Evolutionary conservation across 2,329 filamentous ascomycete species (phyloP).

Genomic region (Fusarium globosum): DNA sequence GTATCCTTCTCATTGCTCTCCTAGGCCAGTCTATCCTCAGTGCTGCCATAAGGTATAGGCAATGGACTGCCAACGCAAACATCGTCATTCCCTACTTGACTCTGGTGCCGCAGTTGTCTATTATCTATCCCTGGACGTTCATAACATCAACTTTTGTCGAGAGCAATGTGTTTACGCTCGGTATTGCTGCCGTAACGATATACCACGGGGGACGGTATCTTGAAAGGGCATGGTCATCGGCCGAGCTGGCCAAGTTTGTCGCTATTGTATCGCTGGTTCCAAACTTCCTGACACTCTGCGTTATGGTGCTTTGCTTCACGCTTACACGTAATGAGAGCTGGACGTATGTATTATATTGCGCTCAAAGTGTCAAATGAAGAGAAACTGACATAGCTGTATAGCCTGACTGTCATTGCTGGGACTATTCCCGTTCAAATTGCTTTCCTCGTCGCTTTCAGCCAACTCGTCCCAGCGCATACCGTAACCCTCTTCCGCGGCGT

Average conservation of each 20-base stretch:
- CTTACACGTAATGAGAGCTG: slow-evolving; percentile 74
- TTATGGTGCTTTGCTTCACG: slow-evolving; percentile 79
- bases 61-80: slow-evolving; percentile 71
- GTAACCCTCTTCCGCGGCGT: slow-evolving; percentile 92
- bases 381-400: slow-evolving; percentile 50
- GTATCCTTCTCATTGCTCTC: slow-evolving; percentile 80
- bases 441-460: slow-evolving; percentile 97
- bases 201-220: slow-evolving; percentile 96
- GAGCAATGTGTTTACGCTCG: slow-evolving; percentile 88
- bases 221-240: slow-evolving; percentile 93
- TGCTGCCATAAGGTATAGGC: slow-evolving; percentile 78
- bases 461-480: slow-evolving; percentile 96
- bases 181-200: slow-evolving; percentile 80
- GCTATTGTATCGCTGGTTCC: slow-evolving; percentile 81
- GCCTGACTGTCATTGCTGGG: slow-evolving; percentile 84
- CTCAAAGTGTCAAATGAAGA: background rate
- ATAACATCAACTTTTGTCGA: slow-evolving; percentile 88
- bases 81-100: slow-evolving; percentile 88
- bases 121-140: slow-evolving; percentile 94
- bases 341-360: slow-evolving; percentile 66
- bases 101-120: slow-evolving; percentile 83
- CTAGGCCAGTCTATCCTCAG: slow-evolving; percentile 84
- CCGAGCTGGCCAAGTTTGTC: slow-evolving; percentile 92
- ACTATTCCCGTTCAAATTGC: slow-evolving; percentile 90
- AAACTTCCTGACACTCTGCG: slow-evolving; percentile 78